phyloP scores from a whole-genome alignment of 305 asterid species.

The Fraxinus sp. region DNA sequence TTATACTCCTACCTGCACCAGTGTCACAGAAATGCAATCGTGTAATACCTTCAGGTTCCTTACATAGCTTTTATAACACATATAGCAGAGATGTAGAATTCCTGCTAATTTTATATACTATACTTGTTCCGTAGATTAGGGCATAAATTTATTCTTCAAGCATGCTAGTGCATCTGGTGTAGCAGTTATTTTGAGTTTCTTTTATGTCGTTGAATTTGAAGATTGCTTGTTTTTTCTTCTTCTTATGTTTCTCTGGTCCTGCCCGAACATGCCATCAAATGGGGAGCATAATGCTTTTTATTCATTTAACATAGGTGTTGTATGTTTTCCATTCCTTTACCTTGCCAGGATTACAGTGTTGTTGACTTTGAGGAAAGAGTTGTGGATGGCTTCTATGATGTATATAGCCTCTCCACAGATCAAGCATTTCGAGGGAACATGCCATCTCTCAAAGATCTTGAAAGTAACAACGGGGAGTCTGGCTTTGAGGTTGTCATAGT shows the following conservation, averaged over 20 bases:
- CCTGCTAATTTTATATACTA: background rate
- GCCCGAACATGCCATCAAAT: slow-evolving; percentile 15
- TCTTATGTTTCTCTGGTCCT: background rate
- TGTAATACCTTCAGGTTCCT: background rate
- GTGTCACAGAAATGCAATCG: background rate
- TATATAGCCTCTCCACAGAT: slow-evolving; percentile 68
- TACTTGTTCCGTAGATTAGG: background rate
- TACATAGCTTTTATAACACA: background rate
- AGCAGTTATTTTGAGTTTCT: background rate
- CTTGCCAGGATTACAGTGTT: slow-evolving; percentile 70
- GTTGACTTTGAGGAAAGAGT: slow-evolving; percentile 91
- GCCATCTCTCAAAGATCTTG: slow-evolving; percentile 94
- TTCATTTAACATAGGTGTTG: slow-evolving; percentile 4
- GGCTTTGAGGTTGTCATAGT: slow-evolving; percentile 82
- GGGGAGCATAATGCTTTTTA: slow-evolving; percentile 12
- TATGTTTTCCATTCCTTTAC: slow-evolving; percentile 16
- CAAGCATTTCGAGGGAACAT: slow-evolving; percentile 67
- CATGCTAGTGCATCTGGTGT: background rate
- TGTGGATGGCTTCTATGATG: slow-evolving; percentile 96
- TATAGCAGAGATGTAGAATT: background rate
- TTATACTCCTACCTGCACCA: background rate
- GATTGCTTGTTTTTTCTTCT: background rate
- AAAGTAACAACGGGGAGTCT: slow-evolving; percentile 61
- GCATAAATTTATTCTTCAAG: background rate
- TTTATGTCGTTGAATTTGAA: background rate